phyloP scores from a whole-genome alignment of 2,329 filamentous ascomycete genomes.

The Dendryphion nanum region DNA sequence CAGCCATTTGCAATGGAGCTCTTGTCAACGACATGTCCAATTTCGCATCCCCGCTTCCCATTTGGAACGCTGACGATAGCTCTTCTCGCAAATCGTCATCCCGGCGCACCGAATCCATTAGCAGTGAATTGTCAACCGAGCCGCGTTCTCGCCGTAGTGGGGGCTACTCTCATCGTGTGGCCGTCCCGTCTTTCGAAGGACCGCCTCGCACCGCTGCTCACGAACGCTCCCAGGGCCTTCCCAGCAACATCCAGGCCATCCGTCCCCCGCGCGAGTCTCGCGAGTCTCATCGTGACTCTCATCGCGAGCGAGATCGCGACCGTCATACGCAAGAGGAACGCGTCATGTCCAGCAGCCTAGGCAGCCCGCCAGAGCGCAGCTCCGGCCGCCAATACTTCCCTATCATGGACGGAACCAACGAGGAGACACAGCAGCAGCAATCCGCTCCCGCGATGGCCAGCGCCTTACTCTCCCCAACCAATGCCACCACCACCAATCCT shows the following conservation, averaged over 20 bases:
- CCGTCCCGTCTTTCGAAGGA: conserved; percentile 25
- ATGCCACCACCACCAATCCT: too few species aligned
- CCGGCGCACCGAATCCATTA: conserved; percentile 44
- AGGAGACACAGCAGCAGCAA: conserved; percentile 16
- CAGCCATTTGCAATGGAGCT: conserved; percentile 76
- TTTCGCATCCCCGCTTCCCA: conserved; percentile 56
- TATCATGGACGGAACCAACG: conserved; percentile 28
- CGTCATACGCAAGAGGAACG: conserved; percentile 10
- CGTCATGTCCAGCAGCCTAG: conserved; percentile 8
- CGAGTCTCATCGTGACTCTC: too few species aligned
- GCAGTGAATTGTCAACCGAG: conserved; percentile 36
- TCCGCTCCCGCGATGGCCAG: conserved; percentile 3
- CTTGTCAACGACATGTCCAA: conserved; percentile 60
- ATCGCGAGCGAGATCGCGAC: neutral
- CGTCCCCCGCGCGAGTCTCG: neutral
- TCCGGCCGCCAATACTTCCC: conserved; percentile 17
- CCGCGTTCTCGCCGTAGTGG: conserved; percentile 59
- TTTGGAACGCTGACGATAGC: conserved; percentile 40
- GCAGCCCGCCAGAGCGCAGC: conserved; percentile 24
- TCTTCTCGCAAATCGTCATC: conserved; percentile 43
- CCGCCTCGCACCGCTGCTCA: conserved; percentile 25
- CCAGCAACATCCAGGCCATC: conserved; percentile 16
- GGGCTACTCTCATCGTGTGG: conserved; percentile 49
- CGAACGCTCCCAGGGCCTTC: neutral
- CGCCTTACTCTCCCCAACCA: conserved; percentile 9